Evolutionary conservation across 306 rosid species (phyloP), one percentile per base, ranked within the genome.

Genomic region (Abrus pulchellus): DNA sequence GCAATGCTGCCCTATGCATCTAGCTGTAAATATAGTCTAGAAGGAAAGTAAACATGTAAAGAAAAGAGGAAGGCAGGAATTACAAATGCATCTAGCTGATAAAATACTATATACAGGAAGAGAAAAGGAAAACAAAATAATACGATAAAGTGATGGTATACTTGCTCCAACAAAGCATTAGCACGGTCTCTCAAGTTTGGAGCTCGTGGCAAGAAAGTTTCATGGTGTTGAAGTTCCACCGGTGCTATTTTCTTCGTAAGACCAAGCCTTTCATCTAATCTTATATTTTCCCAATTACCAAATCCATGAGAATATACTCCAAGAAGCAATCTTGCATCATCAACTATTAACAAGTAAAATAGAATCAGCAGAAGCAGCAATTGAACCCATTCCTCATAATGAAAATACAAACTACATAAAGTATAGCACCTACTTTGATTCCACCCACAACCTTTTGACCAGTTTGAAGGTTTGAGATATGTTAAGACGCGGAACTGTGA

Each of bases 401-500:
- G 71, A 87, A 14, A 32, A 70, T 27, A 78, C 14, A 63, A 79
- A 76, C 72, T 49, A 14, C 61, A 10, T 38, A 72, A 82, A 44
- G 72, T 83, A 67, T 68, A 80, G 40, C 75, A 89, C 99, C 55
- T 96, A 96, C 99, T 81, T 80, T 90, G 98, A 90, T 96, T 96
- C 99, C 99, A 96, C 64, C 99, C 99, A 76, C 99, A 96, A 69
- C 99, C 99, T 88, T 96, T 96, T 5, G 99, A 93, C 99, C 99
- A 96, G 81, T 92, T 96, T 81, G 99, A 85, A 86, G 98, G 99
- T 71, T 96, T 96, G 75, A 96, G 94, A 84, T 90, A 88, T 4
- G 80, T 83, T 81, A 96, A 82, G 64, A 88, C 97, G 56, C 97
- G 99, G 60, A 96, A 93, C 77, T 96, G 99, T 50, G 90, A 88